Percentiles rank a stretch among this genome's conserved stretches.
These are phyloP conservation scores for Sporothrix globosa DNA, from an alignment of 2,329 filamentous ascomycete species.

Conservation along the genomic window DNA sequence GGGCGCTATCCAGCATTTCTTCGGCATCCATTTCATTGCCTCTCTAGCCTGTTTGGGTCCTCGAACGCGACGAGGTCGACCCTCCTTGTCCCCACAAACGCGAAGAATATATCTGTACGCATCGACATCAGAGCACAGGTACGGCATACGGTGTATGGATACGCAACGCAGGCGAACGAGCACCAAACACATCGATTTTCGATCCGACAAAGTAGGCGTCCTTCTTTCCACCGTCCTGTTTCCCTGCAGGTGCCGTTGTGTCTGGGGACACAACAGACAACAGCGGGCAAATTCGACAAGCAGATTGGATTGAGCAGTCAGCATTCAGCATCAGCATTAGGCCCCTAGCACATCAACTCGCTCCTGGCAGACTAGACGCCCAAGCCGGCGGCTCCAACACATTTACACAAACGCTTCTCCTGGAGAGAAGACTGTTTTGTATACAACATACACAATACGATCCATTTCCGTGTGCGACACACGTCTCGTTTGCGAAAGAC, in stretches of 20 bases:
- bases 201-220: neutral
- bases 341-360: neutral
- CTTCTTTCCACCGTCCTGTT: neutral
- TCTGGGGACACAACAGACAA: slow-evolving; percentile 15
- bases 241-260: slow-evolving; percentile 7
- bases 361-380: too few species aligned
- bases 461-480: slow-evolving; percentile 14
- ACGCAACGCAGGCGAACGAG: neutral
- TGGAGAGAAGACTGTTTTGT: neutral
- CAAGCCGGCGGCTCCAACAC: neutral
- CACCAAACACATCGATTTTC: neutral
- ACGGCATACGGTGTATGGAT: neutral
- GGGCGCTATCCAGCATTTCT: slow-evolving; percentile 12
- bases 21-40: slow-evolving; percentile 11
- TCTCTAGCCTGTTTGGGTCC: neutral
- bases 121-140: neutral
- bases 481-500: slow-evolving; percentile 20
- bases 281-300: neutral
- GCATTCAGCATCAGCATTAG: neutral
- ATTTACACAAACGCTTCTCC: slow-evolving; percentile 8
- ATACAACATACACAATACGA: neutral
- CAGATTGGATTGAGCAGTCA: slow-evolving; percentile 13
- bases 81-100: slow-evolving; percentile 8
- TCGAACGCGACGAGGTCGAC: slow-evolving; percentile 20
- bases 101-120: slow-evolving; percentile 18